Percentiles rank a stretch among this genome's conserved stretches.
phyloP scores from a whole-genome alignment of 805 yeast genomes.

The Wickerhamomyces sydowiorum region DNA sequence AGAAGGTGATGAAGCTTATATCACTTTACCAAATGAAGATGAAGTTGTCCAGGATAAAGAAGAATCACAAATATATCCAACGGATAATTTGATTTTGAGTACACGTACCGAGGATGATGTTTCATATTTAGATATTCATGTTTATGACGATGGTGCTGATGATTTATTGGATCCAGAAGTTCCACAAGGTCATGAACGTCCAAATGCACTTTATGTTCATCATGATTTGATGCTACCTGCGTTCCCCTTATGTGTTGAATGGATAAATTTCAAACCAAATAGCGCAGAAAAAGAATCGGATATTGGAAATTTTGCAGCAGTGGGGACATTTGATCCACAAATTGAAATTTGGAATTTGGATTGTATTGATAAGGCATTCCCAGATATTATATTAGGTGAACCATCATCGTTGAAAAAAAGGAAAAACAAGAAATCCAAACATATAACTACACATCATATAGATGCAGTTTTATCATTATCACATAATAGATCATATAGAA shows the following conservation, averaged over 20 bases:
- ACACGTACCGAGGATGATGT: slow-evolving; percentile 96
- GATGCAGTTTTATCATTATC: slow-evolving; percentile 89
- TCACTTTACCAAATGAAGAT: slow-evolving; percentile 38
- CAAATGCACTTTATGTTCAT: slow-evolving; percentile 78
- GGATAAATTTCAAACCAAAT: slow-evolving; percentile 77
- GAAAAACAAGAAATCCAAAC: slow-evolving; percentile 41
- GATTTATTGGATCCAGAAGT: slow-evolving; percentile 69
- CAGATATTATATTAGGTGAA: slow-evolving; percentile 88
- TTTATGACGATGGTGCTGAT: slow-evolving; percentile 91
- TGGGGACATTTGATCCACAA: slow-evolving; percentile 96
- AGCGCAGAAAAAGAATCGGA: slow-evolving; percentile 37
- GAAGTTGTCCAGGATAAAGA: slow-evolving; percentile 73
- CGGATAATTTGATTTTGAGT: slow-evolving; percentile 85
- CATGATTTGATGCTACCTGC: slow-evolving; percentile 97
- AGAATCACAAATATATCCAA: slow-evolving; percentile 81
- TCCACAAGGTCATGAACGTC: slow-evolving; percentile 67
- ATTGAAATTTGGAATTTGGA: slow-evolving; percentile 97
- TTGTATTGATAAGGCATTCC: slow-evolving; percentile 87
- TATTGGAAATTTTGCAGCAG: slow-evolving; percentile 88
- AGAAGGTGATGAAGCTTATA: slow-evolving; percentile 37
- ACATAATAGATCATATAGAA: slow-evolving; percentile 75
- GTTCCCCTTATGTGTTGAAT: slow-evolving; percentile 93
- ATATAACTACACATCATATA: slow-evolving; percentile 73
- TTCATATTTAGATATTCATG: slow-evolving; percentile 86
- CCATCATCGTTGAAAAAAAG: slow-evolving; percentile 45